These are phyloP conservation scores for Neonectria coccinea DNA, from an alignment of 2,329 filamentous ascomycete genomes.

Conservation along the genomic window DNA sequence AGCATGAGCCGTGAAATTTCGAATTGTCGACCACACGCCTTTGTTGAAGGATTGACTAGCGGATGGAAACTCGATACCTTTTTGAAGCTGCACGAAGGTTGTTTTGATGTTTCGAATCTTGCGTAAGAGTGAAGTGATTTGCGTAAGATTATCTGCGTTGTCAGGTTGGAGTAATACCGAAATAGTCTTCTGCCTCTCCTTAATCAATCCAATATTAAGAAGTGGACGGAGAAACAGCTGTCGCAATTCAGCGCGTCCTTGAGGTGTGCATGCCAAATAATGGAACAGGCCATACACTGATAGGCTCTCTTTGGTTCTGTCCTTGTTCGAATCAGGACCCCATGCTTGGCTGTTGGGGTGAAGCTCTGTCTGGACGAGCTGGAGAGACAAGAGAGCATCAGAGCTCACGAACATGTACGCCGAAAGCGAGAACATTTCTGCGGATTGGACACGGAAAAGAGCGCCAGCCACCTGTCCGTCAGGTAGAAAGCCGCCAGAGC, in stretches of 20 bases:
- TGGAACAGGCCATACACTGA: conserved; percentile 89
- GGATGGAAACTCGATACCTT: conserved; percentile 74
- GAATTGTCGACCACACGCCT: conserved; percentile 79
- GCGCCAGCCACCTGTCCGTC: conserved; percentile 65
- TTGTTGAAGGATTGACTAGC: conserved; percentile 66
- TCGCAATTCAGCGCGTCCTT: conserved; percentile 80
- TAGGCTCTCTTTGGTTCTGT: conserved; percentile 80
- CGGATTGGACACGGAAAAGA: conserved; percentile 67
- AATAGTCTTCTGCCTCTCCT: conserved; percentile 78
- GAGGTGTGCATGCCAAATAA: conserved; percentile 78
- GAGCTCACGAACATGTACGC: conserved; percentile 80
- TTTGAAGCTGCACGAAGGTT: conserved; percentile 76
- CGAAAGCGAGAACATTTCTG: conserved; percentile 81
- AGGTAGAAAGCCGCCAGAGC: conserved; percentile 70
- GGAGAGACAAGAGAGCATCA: conserved; percentile 84
- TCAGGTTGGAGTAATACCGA: conserved; percentile 73
- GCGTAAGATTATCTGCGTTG: conserved; percentile 68
- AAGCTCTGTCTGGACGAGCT: conserved; percentile 84
- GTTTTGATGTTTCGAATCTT: conserved; percentile 81
- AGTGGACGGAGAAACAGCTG: conserved; percentile 86
- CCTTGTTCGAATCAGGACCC: conserved; percentile 59
- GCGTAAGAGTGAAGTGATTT: conserved; percentile 71
- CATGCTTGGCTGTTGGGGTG: conserved; percentile 86
- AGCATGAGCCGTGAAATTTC: conserved; percentile 76
- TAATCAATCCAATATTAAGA: conserved; percentile 74